Evolutionary conservation across 2,329 filamentous ascomycete species (phyloP), one percentile per base, ranked within the genome.

Genomic region (Penicillium sp.): DNA sequence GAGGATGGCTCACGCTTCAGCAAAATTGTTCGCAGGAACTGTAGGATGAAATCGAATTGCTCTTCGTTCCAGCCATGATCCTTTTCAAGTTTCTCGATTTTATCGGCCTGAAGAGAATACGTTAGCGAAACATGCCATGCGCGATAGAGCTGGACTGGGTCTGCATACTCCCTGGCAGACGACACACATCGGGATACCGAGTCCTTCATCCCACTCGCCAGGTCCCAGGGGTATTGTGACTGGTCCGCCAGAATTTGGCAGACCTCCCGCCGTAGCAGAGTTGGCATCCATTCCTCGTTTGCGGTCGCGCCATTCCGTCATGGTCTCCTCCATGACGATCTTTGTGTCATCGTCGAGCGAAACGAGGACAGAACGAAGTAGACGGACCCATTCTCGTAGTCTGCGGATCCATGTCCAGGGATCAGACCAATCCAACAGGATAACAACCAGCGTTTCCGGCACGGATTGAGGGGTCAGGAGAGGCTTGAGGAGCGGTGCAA

Each of bases 41-140:
- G 93, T 51, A 96, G 79, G 38, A 98, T 88, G 58, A 93, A 91
- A 68, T 98, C 93, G 64, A 98, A 98, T 61, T 95, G 87, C 58
- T 95, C 89, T 70, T 98, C 93, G 71, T 90, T 92, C 90, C 92
- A 98, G 12, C 87, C 84, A 51, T 91, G 84, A 44, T 89, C 91
- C 68, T 88, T 89, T 72, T 97, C 93, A 50, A 98, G 72, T 33
- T 83, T 81, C 65, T 97, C 91, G 69, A 97, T 95, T 68, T 88
- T 90, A 71, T 95, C 89, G 12, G 89, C 81, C 85, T 89, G 58
- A 6, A 50, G 28, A 40, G 40, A 12, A 18, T 23, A n/a, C 20
- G 50, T 67, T 47, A 69, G 62, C 51, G 54, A 55, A n/a, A 27
- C 32, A 28, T 31, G 33, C 35, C 35, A 7, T 18, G 13, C 20